Base-by-base conservation (phyloP, 2,329 filamentous ascomycete genomes). In the Biscogniauxia sp. region DNA sequence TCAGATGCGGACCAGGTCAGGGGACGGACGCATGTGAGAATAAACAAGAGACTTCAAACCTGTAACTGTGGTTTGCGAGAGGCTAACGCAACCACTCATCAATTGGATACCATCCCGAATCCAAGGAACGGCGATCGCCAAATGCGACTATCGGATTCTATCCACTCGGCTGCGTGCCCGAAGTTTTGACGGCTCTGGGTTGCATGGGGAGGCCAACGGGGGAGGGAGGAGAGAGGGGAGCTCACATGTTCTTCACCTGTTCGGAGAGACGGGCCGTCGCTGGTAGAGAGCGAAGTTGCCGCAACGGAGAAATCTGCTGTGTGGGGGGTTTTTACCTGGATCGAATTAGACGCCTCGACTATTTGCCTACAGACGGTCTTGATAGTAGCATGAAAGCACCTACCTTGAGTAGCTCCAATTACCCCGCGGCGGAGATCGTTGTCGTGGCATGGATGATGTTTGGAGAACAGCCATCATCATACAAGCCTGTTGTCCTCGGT, bases 401-500 rank as follows among this genome's bases (percentile, higher is more conserved):
- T n/a, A 45, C 37, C 37, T 13, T 17, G 37, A 45, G 55, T 32
- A 67, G 67, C 69, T 64, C 64, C 66, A 71, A 68, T 68, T 73
- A 73, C 72, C 72, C 72, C 71, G 70, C 71, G 66, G 70, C 69
- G 70, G 69, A 68, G 70, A 70, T 68, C 60, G 65, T 69, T 65
- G 61, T 64, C 61, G 56, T 63, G 63, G 64, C 59, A 64, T 63
- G 66, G 62, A 67, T 63, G 61, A 63, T 45, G 37, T 26, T 66
- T 66, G 68, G 68, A 62, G 66, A 69, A 67, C 55, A 69, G 62
- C 65, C 66, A 68, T 66, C 64, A 63, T 66, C 59, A 58, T 64
- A 66, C 64, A 69, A 66, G 63, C 61, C 65, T 69, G 61, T 69
- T 71, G 62, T 75, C 74, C 73, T 80, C 81, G 81, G 81, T 79